Conservation (phyloP, 768 basidiomycete genomes). For the Mycena pura region DNA sequence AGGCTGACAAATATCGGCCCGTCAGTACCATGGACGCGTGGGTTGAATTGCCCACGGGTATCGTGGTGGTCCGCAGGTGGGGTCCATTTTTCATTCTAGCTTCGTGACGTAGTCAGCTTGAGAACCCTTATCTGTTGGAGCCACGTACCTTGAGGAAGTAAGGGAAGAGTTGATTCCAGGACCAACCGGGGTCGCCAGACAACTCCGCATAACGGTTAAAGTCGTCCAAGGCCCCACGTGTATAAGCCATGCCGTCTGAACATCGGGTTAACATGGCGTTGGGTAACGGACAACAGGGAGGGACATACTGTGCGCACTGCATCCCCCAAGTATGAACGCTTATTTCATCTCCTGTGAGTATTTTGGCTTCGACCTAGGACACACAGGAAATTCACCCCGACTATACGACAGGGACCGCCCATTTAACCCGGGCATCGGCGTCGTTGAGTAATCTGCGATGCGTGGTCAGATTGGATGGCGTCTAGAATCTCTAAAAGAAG, state of each 20-base stretch:
- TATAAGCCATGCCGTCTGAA: slow-evolving; percentile 8
- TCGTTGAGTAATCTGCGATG: slow-evolving; percentile 10
- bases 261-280: background rate
- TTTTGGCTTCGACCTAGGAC: no score
- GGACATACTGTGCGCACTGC: slow-evolving; percentile 4
- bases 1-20: slow-evolving; percentile 41
- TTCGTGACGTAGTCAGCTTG: no score
- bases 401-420: background rate
- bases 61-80: slow-evolving; percentile 46
- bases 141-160: slow-evolving; percentile 36
- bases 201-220: slow-evolving; percentile 23
- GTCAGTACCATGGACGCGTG: slow-evolving; percentile 37
- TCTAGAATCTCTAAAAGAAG: background rate
- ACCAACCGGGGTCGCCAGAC: slow-evolving; percentile 4
- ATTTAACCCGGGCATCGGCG: background rate
- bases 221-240: background rate
- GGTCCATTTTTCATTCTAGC: slow-evolving; percentile 43
- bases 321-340: slow-evolving; percentile 14
- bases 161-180: slow-evolving; percentile 38
- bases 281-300: background rate
- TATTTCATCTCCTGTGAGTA: background rate
- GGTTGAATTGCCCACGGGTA: slow-evolving; percentile 41
- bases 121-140: no score
- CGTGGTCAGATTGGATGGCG: no score
- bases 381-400: background rate